These are phyloP conservation scores for Penicillium tannophilum DNA, from an alignment of 495 filamentous ascomycete species.

Conservation along the genomic window DNA sequence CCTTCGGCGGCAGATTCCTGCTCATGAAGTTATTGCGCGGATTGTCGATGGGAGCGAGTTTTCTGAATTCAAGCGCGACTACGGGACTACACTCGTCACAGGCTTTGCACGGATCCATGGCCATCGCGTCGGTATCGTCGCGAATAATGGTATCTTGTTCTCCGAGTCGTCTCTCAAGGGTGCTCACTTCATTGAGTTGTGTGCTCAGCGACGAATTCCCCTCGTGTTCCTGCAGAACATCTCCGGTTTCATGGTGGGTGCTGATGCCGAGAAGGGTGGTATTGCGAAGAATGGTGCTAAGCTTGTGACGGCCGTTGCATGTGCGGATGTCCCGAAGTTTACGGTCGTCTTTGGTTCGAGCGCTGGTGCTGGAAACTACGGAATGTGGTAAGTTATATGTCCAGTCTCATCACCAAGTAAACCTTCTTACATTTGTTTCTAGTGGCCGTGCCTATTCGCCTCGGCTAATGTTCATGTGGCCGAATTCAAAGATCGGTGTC, in stretches of 20 bases:
- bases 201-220: constrained; percentile 84
- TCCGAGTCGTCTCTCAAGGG: constrained; percentile 88
- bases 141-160: constrained; percentile 98
- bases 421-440: constrained; percentile 11
- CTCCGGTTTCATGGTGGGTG: constrained; percentile 95
- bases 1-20: constrained; percentile 78
- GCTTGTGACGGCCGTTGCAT: constrained; percentile 93
- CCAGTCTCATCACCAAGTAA: not conserved
- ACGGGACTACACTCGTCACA: constrained; percentile 87
- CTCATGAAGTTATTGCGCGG: constrained; percentile 89
- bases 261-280: constrained; percentile 87
- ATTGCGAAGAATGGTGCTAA: constrained; percentile 99
- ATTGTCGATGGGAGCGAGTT: constrained; percentile 92
- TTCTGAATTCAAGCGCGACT: constrained; percentile 92
- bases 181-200: constrained; percentile 98
- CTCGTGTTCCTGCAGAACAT: constrained; percentile 97
- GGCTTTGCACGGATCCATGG: constrained; percentile 92
- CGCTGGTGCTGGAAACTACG: constrained; percentile 78
- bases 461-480: constrained; percentile 95
- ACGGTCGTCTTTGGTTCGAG: constrained; percentile 91
- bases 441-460: constrained; percentile 93
- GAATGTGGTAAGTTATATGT: constrained; percentile 63
- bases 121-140: constrained; percentile 88
- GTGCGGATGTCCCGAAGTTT: constrained; percentile 95
- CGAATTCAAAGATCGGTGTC: constrained; percentile 89